A percentile compares a stretch with the other conserved stretches of the same genome.
These are phyloP conservation scores for Penicillium pulvis DNA, from an alignment of 495 filamentous ascomycete species.

Conservation along the genomic window DNA sequence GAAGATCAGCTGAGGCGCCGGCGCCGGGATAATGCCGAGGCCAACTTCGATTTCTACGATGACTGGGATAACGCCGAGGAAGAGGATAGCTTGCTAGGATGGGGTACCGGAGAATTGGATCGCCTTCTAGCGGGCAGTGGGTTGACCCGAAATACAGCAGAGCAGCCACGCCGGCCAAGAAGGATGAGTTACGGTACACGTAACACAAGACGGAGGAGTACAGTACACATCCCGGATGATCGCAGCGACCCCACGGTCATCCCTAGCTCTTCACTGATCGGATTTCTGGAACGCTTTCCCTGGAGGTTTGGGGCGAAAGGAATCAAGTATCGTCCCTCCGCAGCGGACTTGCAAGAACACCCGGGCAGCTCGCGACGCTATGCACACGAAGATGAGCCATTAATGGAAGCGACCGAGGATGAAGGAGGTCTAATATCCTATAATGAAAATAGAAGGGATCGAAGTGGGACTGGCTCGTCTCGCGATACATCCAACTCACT, in stretches of 20 bases:
- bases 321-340: conserved; percentile 84
- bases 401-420: conserved; percentile 67
- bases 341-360: conserved; percentile 88
- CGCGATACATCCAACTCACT: conserved; percentile 84
- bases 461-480: conserved; percentile 82
- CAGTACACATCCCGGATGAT: conserved; percentile 58
- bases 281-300: conserved; percentile 81
- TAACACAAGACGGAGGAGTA: conserved; percentile 64
- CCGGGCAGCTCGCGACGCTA: conserved; percentile 58
- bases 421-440: conserved; percentile 27
- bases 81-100: conserved; percentile 65
- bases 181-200: conserved; percentile 89
- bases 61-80: conserved; percentile 86
- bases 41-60: conserved; percentile 96
- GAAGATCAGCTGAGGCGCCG: conserved; percentile 73
- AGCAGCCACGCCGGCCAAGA: conserved; percentile 72
- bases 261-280: conserved; percentile 80
- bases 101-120: conserved; percentile 86
- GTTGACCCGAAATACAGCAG: conserved; percentile 43
- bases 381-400: conserved; percentile 65
- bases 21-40: conserved; percentile 70
- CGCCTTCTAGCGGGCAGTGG: conserved; percentile 79
- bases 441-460: conserved; percentile 55
- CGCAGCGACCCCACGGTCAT: conserved; percentile 85
- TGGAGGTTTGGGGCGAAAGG: conserved; percentile 81